Base-by-base conservation (phyloP, 2,329 filamentous ascomycete species). In the Ophioceras dolichostomum region DNA sequence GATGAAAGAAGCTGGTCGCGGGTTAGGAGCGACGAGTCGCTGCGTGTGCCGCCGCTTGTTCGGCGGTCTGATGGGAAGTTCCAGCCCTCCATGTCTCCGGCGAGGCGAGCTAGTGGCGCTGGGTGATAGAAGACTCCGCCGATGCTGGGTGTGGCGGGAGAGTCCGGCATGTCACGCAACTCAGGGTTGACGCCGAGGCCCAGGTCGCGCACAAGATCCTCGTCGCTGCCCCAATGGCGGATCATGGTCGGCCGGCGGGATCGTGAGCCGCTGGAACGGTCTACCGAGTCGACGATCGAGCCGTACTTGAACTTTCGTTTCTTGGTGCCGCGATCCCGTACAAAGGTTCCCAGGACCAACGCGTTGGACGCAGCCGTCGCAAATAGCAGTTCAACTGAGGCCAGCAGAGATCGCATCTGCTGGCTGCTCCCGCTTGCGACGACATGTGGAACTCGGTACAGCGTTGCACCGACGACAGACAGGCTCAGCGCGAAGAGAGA, bases 301-400 rank as follows among this genome's bases (percentile, higher is more conserved):
- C 68, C 67, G 43, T 75, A 70, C 38, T 80, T 79, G 61, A 83
- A 95, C 53, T 86, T 91, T 39, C 72, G 70, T 59, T 93, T 94
- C 67, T 96, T 96, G 29, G 87, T 65, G 19, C 91, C 91, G 37
- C 85, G 75, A 54, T 96, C 89, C 12, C 89, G 76, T 20, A 96
- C 77, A 51, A 96, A 96, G 0, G 88, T 94, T 10, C 89, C 89
- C 3, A 98, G 73, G 1, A 95, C 83, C 16, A 98, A 69, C 3
- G 82, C 79, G 54, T 96, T 98, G 10, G 89, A 84, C 1, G 93
- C 82, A 0, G 78, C 76, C 0, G 88, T 84, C 5, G 91, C 88
- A 36, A 89, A 88, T 1, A 96, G 68, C 7, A 96, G 81, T 53
- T 98, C 91, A 14, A 93, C 69, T 0, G 88, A 94, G 4, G 91